A percentile compares a stretch with the other conserved stretches of the same genome.
Conservation (phyloP, 768 basidiomycete genomes). For the Pleurotus tuber-regium region DNA sequence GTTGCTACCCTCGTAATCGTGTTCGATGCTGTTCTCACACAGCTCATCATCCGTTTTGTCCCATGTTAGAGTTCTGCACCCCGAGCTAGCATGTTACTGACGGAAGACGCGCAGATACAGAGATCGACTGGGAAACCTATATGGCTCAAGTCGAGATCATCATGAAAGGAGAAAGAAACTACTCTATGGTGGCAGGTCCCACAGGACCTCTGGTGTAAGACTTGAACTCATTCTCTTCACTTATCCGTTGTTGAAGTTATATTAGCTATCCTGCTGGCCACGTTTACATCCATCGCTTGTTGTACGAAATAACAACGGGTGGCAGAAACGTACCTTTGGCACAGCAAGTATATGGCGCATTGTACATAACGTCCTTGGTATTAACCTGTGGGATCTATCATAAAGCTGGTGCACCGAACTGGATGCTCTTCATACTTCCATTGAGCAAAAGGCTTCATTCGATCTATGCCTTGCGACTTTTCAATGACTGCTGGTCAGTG, state of each 20-base stretch:
- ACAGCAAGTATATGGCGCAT: constrained; percentile 73
- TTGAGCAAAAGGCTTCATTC: constrained; percentile 95
- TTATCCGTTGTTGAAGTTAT: constrained; percentile 4
- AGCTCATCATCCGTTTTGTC: constrained; percentile 76
- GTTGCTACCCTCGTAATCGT: constrained; percentile 63
- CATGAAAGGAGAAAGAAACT: constrained; percentile 79
- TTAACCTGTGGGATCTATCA: constrained; percentile 70
- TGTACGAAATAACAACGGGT: constrained; percentile 61
- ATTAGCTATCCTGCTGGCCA: constrained; percentile 93
- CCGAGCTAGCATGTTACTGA: constrained; percentile 12
- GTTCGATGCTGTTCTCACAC: constrained; percentile 76
- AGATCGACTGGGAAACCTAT: constrained; percentile 98
- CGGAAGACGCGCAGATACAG: constrained; percentile 67
- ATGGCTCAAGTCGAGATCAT: constrained; percentile 84
- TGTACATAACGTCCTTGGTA: constrained; percentile 69
- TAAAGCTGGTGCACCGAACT: constrained; percentile 65
- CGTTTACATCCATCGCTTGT: constrained; percentile 72
- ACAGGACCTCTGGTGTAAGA: constrained; percentile 90
- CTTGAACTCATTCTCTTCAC: background rate
- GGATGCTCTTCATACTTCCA: constrained; percentile 67
- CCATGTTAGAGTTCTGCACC: constrained; percentile 60
- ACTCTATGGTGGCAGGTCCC: constrained; percentile 78
- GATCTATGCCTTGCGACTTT: constrained; percentile 85
- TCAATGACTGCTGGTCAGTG: constrained; percentile 92
- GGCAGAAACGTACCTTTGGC: constrained; percentile 61